Percentiles rank a stretch among this genome's conserved stretches.
phyloP scores from a whole-genome alignment of 495 filamentous ascomycete species.

The Sordaria brevicollis region DNA sequence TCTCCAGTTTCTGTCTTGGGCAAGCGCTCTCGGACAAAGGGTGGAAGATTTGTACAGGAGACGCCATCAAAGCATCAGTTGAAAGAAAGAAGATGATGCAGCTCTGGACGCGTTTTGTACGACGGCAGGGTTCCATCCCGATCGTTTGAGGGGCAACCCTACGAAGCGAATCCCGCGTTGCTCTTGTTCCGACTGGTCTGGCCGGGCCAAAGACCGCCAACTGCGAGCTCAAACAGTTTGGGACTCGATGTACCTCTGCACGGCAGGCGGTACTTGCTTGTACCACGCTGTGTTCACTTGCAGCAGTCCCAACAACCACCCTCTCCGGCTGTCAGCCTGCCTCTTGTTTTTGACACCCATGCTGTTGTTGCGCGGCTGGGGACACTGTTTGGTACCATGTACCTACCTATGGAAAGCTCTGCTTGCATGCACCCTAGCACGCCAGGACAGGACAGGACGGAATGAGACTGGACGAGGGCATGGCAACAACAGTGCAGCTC shows the following conservation, averaged over 20 bases:
- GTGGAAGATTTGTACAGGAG: not conserved
- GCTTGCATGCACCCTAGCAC: not conserved
- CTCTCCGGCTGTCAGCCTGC: not conserved
- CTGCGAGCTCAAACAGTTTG: conserved; percentile 5
- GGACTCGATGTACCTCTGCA: conserved; percentile 21
- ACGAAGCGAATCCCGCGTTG: conserved; percentile 3
- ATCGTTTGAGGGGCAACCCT: conserved; percentile 6
- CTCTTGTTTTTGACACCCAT: not conserved
- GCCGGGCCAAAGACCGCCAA: conserved; percentile 3
- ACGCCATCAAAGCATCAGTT: not conserved
- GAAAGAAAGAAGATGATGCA: not conserved
- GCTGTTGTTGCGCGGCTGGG: not conserved
- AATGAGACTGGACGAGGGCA: not conserved
- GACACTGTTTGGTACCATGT: not conserved
- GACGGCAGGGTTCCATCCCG: conserved; percentile 8
- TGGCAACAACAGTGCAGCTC: not conserved
- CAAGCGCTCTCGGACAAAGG: not conserved
- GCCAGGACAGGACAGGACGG: not conserved
- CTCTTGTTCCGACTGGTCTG: conserved; percentile 15
- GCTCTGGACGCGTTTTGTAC: not conserved
- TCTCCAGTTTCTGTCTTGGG: not conserved
- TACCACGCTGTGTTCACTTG: conserved; percentile 17
- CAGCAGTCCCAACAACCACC: not conserved
- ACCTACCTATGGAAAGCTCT: not conserved
- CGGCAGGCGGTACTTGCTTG: conserved; percentile 18